A percentile compares a stretch with the other conserved stretches of the same genome.
Evolutionary conservation across 176 grass and related monocot genomes (phyloP).

Genomic region (Thinopyrum elongatum): DNA sequence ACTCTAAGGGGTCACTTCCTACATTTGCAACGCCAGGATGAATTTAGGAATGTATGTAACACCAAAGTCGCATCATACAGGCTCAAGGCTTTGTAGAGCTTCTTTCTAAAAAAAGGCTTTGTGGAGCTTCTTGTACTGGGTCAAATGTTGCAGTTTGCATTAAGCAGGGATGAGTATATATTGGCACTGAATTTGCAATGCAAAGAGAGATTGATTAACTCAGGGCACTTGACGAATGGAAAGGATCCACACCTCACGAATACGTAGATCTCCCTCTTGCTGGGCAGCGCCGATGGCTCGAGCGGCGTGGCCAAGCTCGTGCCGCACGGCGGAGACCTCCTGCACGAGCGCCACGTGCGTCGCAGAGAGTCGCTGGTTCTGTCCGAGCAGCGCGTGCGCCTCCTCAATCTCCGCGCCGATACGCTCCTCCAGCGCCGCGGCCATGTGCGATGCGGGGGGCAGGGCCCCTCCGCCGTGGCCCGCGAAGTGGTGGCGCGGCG

Average conservation of each 20-base stretch:
- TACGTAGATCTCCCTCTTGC: conserved; percentile 69
- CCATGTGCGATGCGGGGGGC: conserved; percentile 37
- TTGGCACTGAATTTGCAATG: background rate
- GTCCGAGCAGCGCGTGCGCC: conserved; percentile 65
- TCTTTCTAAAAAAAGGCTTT: background rate
- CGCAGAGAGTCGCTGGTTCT: conserved; percentile 92
- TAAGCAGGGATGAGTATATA: background rate
- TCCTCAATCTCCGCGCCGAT: conserved; percentile 78
- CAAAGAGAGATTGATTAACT: background rate
- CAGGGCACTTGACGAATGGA: background rate
- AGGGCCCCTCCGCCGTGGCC: conserved; percentile 31
- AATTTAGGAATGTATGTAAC: background rate
- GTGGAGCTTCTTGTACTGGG: background rate
- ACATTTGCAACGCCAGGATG: background rate
- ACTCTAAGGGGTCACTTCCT: background rate
- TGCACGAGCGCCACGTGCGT: conserved; percentile 96
- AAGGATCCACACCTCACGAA: conserved; percentile 62
- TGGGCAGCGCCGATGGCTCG: conserved; percentile 42
- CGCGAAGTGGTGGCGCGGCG: conserved; percentile 40
- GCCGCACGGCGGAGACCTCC: conserved; percentile 72
- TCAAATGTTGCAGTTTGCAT: background rate
- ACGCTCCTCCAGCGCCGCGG: conserved; percentile 79
- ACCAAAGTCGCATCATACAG: conserved; percentile 22
- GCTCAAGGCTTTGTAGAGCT: background rate
- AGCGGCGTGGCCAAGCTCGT: conserved; percentile 62